A percentile compares a stretch with the other conserved stretches of the same genome.
phyloP scores from a whole-genome alignment of 176 grass and related monocot genomes.

The Neostapfia colusana region DNA sequence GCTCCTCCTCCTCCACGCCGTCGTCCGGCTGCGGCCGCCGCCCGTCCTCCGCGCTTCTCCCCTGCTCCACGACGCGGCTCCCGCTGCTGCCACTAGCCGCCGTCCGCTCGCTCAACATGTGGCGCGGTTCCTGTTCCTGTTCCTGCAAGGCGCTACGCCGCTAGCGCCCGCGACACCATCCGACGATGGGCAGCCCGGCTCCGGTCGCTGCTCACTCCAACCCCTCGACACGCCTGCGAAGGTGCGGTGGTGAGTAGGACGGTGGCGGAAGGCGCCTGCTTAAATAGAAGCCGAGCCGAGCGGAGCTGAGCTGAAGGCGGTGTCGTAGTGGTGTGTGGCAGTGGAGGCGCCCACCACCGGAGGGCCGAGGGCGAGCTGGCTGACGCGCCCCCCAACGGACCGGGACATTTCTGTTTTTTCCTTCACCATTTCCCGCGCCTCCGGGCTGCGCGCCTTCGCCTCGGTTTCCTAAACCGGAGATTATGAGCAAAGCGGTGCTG shows the following conservation, averaged over 20 bases:
- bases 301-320: neutral
- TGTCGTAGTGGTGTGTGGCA: neutral
- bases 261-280: conserved; percentile 32
- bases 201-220: neutral
- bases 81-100: conserved; percentile 26
- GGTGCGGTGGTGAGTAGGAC: conserved; percentile 27
- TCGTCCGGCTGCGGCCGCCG: neutral
- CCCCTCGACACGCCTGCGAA: neutral
- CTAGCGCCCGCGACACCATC: conserved; percentile 39
- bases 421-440: neutral
- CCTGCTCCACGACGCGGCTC: conserved; percentile 12
- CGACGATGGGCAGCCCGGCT: neutral
- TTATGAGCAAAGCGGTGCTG: too few relatives aligned
- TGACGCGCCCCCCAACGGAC: neutral
- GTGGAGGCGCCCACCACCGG: conserved; percentile 22
- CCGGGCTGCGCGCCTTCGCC: conserved; percentile 29
- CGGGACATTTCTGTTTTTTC: conserved; percentile 21
- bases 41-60: conserved; percentile 9
- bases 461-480: conserved; percentile 29
- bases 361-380: neutral
- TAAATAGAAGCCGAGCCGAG: conserved; percentile 40
- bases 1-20: conserved; percentile 21
- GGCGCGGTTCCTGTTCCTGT: conserved; percentile 12
- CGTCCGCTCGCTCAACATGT: conserved; percentile 60
- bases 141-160: conserved; percentile 21